Base-by-base conservation (phyloP, 2,329 filamentous ascomycete genomes). In the Neurospora crassa region DNA sequence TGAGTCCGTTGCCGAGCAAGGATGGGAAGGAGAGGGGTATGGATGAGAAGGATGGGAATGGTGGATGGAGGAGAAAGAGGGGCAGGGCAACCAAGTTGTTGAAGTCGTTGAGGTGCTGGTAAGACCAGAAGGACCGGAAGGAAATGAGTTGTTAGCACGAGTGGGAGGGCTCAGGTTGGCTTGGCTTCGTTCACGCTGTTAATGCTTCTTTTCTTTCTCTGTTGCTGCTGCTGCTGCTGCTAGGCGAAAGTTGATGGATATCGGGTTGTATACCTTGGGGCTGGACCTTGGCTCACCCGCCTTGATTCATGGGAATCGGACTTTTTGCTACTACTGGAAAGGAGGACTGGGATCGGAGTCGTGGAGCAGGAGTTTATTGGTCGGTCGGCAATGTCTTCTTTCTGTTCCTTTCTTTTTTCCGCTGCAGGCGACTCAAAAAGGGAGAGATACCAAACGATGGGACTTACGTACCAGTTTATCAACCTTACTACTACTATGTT, bases 1-100 rank as follows among this genome's bases (percentile, higher is more conserved):
- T 89, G 69, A 87, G 85, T 20, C 87, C 87, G 37, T 78, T 89
- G 69, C 84, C 85, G 1, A 76, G 76, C 5, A 77, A 77, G n/a
- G 75, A 73, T 12, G 77, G 79, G 40, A 73, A 73, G 16, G 77
- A 75, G 16, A 75, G 73, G 12, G 77, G 79, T 40, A 72, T 72
- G 16, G 77, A 75, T 67, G 79, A 78, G 45, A 78, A 79, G 43
- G 83, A 7, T 8, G 69, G 68, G 67, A 5, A 40, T 40, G 37
- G 86, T 78, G 85, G 84, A n/a, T 82, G 79, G 0, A 63, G 37
- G 37, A 10, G 11, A 40, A 40, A 37, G 53, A 63, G 24, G 8
- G 53, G 53, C n/a, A 24, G 53, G 29, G 53, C 29, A 3, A 63
- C 14, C 4, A 63, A 29, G 29, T 63, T 63, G 34, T 34, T 37